Evolutionary conservation across 1,284 basidiomycete species (phyloP).

Genomic region (Thecaphora frezii): DNA sequence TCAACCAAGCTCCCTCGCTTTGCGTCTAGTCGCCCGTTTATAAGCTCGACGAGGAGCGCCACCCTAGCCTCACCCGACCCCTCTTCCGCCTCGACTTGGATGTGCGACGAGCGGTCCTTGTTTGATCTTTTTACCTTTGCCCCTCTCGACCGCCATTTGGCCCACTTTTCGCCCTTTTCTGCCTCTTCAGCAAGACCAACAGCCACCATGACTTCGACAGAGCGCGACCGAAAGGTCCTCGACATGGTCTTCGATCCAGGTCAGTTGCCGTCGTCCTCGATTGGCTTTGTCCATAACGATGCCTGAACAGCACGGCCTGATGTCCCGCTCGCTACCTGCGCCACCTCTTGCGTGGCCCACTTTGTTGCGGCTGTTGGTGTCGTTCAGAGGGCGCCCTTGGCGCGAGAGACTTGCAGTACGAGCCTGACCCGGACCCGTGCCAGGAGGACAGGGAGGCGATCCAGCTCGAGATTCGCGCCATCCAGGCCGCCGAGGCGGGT

Average conservation of each 20-base stretch:
- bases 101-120: too few relatives aligned
- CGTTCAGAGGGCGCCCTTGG: background rate
- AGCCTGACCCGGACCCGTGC: background rate
- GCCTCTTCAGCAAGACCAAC: background rate
- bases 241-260: background rate
- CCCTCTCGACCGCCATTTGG: too few relatives aligned
- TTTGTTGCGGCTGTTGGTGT: background rate
- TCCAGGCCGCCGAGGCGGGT: background rate
- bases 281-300: too few relatives aligned
- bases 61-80: too few relatives aligned
- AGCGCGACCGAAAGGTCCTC: background rate
- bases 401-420: background rate
- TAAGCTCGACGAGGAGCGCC: too few relatives aligned
- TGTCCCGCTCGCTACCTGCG: too few relatives aligned
- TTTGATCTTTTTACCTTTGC: too few relatives aligned
- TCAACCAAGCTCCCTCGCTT: too few relatives aligned
- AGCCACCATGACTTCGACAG: background rate
- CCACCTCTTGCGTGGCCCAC: background rate
- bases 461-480: constrained; percentile 2
- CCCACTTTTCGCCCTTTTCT: background rate
- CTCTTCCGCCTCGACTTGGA: too few relatives aligned
- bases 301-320: too few relatives aligned
- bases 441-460: background rate
- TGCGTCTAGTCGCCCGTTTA: too few relatives aligned
- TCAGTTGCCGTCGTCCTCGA: background rate